Evolutionary conservation across 331 rosid genomes (phyloP).

Genomic region (Arachis monticola): DNA sequence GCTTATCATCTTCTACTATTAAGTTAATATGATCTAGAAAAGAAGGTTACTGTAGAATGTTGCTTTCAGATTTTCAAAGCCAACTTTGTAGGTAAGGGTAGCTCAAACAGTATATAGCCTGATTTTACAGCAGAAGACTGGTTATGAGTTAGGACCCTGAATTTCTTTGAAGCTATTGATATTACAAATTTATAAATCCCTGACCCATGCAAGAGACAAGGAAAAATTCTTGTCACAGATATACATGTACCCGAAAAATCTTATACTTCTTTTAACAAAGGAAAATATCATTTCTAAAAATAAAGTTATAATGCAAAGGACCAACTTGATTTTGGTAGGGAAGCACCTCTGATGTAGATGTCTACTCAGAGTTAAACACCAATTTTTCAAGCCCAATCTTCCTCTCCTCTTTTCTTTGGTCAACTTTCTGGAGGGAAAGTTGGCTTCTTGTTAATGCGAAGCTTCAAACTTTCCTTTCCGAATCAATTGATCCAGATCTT

Average conservation of each 20-base stretch:
- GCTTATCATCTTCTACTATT: background rate
- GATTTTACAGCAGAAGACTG: background rate
- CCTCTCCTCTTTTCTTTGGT: conserved; percentile 14
- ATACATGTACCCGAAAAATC: background rate
- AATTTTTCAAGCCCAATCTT: conserved; percentile 35
- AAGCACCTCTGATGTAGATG: conserved; percentile 34
- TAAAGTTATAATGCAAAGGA: conserved; percentile 32
- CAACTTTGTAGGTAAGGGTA: background rate
- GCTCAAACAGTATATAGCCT: background rate
- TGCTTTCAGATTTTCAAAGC: conserved; percentile 12
- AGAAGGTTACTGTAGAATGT: background rate
- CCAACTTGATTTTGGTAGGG: conserved; percentile 43
- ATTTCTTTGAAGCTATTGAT: conserved; percentile 8
- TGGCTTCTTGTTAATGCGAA: conserved; percentile 38
- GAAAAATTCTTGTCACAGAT: conserved; percentile 26
- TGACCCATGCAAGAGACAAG: conserved; percentile 24
- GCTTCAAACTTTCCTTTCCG: conserved; percentile 31
- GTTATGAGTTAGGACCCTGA: conserved; percentile 2
- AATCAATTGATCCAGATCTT: conserved; percentile 31
- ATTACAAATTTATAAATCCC: conserved; percentile 9
- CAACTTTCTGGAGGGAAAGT: conserved; percentile 35
- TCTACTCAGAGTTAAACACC: conserved; percentile 39
- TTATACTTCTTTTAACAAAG: conserved; percentile 3
- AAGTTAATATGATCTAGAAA: background rate
- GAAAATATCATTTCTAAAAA: conserved; percentile 39